Evolutionary conservation across 2,329 filamentous ascomycete species (phyloP), one percentile per base, ranked within the genome.

Genomic region (Juglanconis sp.): DNA sequence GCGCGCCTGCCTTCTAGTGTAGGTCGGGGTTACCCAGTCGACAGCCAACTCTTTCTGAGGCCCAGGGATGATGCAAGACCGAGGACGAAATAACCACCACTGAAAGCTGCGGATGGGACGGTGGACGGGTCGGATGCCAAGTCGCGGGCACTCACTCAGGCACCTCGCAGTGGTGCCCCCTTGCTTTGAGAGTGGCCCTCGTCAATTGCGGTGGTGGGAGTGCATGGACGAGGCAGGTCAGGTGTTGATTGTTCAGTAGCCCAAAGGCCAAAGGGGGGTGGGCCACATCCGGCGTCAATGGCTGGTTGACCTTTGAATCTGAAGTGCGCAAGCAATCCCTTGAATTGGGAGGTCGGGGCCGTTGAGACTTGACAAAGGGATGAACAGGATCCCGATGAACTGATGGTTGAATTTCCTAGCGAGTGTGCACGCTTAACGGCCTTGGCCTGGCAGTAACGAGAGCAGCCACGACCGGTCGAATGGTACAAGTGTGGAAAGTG

Each of bases 11-110:
- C 17, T 24, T 38, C 34, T 42, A 56, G 51, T 31, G 15, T 46
- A 52, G 53, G 50, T 53, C 56, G 52, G 54, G 56, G 42, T 42
- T 24, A 24, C 53, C 36, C 53, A 48, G 52, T 47, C 42, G 40
- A 52, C 46, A 35, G 60, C 56, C 54, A 56, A 31, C 52, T 50
- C 53, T 38, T 53, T 53, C 32, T 11, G 38, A 36, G 30, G 31
- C 13, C 52, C 60, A 55, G 53, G 60, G 60, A 62, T 62, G 53
- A 60, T 62, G 60, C 60, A 60, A 53, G 60, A 46, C 50, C 44
- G 31, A 56, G 42, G 48, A 42, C 53, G 32, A 6, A 40, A 54
- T 38, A 53, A 49, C 51, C 52, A 42, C 60, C 60, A 62, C 56
- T 62, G 51, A 42, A 31, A 42, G 59, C 51, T 17, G 50, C 40